phyloP scores from a whole-genome alignment of 495 filamentous ascomycete genomes.

The Parmelia sp. region DNA sequence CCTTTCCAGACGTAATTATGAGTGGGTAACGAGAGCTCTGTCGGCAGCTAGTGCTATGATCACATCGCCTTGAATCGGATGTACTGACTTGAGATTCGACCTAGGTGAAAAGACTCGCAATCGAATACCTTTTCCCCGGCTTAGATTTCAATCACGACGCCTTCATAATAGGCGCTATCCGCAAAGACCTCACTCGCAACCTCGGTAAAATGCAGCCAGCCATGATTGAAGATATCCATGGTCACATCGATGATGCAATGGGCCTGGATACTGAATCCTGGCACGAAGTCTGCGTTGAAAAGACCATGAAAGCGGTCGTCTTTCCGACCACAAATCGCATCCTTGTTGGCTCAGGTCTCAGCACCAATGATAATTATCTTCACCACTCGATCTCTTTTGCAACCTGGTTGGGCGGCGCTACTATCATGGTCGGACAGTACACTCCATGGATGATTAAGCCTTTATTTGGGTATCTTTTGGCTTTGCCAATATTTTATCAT shows the following conservation, averaged over 20 bases:
- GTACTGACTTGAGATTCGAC: neutral
- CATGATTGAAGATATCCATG: constrained; percentile 5
- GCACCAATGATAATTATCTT: constrained; percentile 9
- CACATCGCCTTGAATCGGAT: neutral
- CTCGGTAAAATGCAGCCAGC: constrained; percentile 11
- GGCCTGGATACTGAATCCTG: constrained; percentile 2
- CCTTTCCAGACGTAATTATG: neutral
- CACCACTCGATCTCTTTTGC: constrained; percentile 5
- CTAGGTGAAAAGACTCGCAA: constrained; percentile 1
- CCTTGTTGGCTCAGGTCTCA: constrained; percentile 12
- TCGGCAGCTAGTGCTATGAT: neutral
- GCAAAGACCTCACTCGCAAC: constrained; percentile 16
- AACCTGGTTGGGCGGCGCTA: constrained; percentile 7
- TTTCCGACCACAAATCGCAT: constrained; percentile 12
- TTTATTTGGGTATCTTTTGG: constrained; percentile 5
- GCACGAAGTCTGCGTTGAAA: neutral
- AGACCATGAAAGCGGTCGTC: constrained; percentile 9
- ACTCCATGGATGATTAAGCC: constrained; percentile 13
- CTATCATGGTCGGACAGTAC: constrained; percentile 14
- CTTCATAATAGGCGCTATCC: constrained; percentile 7
- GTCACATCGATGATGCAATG: constrained; percentile 3
- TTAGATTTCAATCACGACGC: constrained; percentile 4
- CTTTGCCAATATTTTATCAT: constrained; percentile 6
- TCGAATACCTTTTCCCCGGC: neutral
- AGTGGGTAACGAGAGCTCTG: neutral